phyloP scores from a whole-genome alignment of 352 stramenopile genomes.

The Phytophthora rubi region DNA sequence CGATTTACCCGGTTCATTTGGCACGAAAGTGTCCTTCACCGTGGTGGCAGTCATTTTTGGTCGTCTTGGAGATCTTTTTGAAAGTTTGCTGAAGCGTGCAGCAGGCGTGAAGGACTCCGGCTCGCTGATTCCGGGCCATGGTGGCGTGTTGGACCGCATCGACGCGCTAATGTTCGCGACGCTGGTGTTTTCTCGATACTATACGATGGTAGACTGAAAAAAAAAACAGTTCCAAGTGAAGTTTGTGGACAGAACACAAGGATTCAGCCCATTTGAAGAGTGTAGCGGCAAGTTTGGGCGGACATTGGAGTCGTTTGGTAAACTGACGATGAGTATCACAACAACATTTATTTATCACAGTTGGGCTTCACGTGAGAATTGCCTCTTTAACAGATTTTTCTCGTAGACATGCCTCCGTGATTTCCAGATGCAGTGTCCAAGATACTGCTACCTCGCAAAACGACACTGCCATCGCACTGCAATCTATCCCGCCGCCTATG shows the following conservation, averaged over 20 bases:
- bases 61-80: slow-evolving; percentile 96
- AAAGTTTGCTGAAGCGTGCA: slow-evolving; percentile 95
- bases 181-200: slow-evolving; percentile 70
- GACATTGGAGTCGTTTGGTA: background rate
- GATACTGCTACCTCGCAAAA: too few relatives aligned
- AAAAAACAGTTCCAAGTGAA: background rate
- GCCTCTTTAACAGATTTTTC: too few relatives aligned
- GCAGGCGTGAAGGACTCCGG: slow-evolving; percentile 95
- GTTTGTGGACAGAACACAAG: background rate
- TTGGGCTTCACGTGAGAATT: background rate
- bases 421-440: too few relatives aligned
- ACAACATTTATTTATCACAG: background rate
- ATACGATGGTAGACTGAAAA: slow-evolving; percentile 27
- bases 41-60: slow-evolving; percentile 92
- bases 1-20: slow-evolving; percentile 69
- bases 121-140: slow-evolving; percentile 95
- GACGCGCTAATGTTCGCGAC: slow-evolving; percentile 94
- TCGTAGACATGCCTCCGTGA: too few relatives aligned
- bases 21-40: slow-evolving; percentile 83
- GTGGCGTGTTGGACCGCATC: slow-evolving; percentile 94
- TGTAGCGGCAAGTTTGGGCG: background rate
- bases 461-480: too few relatives aligned
- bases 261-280: background rate
- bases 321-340: background rate
- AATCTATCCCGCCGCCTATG: too few relatives aligned